Conservation (phyloP, 768 basidiomycete genomes). For the Russula abietina region DNA sequence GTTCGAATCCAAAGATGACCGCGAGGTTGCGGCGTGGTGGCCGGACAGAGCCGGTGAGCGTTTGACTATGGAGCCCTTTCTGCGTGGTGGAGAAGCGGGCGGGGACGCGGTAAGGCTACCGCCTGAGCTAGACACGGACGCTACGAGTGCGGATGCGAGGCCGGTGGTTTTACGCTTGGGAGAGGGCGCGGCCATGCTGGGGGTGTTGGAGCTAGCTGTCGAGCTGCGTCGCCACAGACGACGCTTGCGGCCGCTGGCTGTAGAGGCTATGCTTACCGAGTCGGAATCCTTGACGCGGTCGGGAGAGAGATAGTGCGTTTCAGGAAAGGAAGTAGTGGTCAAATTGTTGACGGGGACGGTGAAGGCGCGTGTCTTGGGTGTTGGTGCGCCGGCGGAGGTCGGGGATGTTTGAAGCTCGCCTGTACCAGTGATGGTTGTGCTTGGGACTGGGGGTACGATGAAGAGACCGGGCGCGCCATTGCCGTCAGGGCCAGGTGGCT, state of each 20-base stretch:
- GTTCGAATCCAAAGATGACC: conserved; percentile 24
- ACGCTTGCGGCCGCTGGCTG: conserved; percentile 22
- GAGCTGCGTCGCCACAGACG: conserved; percentile 20
- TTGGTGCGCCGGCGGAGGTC: background rate
- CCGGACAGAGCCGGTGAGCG: conserved; percentile 20
- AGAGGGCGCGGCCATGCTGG: conserved; percentile 3
- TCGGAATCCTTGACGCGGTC: conserved; percentile 23
- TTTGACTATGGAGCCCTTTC: conserved; percentile 2
- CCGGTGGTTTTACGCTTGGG: conserved; percentile 42
- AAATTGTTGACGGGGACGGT: conserved; percentile 5
- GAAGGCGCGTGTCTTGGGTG: conserved; percentile 3
- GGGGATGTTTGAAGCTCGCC: conserved; percentile 7
- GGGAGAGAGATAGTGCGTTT: conserved; percentile 17
- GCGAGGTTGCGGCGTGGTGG: conserved; percentile 10
- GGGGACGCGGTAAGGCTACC: background rate
- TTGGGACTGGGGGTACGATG: conserved; percentile 37
- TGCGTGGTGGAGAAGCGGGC: conserved; percentile 3
- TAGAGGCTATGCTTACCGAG: conserved; percentile 23
- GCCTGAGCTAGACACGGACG: conserved; percentile 45
- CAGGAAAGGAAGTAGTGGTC: background rate
- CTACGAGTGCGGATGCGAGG: conserved; percentile 62
- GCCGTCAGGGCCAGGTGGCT: background rate
- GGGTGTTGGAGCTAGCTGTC: background rate
- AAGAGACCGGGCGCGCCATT: conserved; percentile 14
- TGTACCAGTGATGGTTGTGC: conserved; percentile 40